These are phyloP conservation scores for Exsudoporus frostii DNA, from an alignment of 768 basidiomycete genomes.

Conservation along the genomic window DNA sequence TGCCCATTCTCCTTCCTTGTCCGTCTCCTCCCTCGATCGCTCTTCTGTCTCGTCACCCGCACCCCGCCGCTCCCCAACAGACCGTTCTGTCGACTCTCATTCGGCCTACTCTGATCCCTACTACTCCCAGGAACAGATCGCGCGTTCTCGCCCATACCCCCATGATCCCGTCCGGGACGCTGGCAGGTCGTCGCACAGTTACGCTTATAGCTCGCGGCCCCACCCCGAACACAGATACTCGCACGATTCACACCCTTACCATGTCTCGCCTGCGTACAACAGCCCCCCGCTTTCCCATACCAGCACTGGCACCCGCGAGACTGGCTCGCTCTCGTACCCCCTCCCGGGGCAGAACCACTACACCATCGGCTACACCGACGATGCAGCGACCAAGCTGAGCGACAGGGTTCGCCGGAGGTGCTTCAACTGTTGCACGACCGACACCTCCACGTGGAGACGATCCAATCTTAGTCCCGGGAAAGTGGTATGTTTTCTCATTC, in stretches of 20 bases:
- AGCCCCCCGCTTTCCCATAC: conserved; percentile 29
- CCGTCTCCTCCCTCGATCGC: conserved; percentile 57
- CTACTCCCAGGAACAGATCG: conserved; percentile 36
- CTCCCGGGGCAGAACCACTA: conserved; percentile 38
- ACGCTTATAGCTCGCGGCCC: conserved; percentile 26
- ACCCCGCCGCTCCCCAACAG: conserved; percentile 40
- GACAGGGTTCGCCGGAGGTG: conserved; percentile 74
- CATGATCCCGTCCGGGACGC: conserved; percentile 33
- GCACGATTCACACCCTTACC: conserved; percentile 34
- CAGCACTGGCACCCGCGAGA: conserved; percentile 21
- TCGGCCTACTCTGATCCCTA: conserved; percentile 36
- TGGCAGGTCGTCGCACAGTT: conserved; percentile 35
- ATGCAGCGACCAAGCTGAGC: conserved; percentile 76
- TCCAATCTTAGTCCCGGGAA: conserved; percentile 78
- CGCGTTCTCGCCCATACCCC: conserved; percentile 32
- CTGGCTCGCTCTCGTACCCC: conserved; percentile 32
- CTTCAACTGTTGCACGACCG: conserved; percentile 84
- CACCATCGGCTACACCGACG: conserved; percentile 59
- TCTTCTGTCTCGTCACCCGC: conserved; percentile 60
- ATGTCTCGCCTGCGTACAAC: conserved; percentile 23
- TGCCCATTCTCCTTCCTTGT: conserved; percentile 59
- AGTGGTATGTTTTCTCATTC: conserved; percentile 44
- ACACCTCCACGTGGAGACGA: conserved; percentile 79
- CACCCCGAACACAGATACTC: conserved; percentile 32
- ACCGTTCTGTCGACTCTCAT: conserved; percentile 30